Evolutionary conservation across 192 early-diverging fungal species (phyloP).

Genomic region (Neocallimastix lanati): DNA sequence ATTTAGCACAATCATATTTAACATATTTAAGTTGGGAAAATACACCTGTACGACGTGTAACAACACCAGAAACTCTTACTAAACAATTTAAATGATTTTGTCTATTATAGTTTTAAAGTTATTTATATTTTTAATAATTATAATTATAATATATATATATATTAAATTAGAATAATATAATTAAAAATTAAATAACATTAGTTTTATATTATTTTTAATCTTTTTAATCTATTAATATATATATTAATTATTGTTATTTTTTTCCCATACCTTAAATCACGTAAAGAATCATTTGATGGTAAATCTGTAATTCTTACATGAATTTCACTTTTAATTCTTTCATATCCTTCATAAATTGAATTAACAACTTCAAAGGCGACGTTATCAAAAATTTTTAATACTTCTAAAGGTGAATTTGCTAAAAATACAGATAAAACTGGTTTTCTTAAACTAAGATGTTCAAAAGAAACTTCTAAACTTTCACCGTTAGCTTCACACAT

Average conservation of each 20-base stretch:
- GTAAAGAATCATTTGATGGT: slow-evolving; percentile 61
- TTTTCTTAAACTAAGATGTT: slow-evolving; percentile 59
- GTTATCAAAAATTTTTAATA: slow-evolving; percentile 78
- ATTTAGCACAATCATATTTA: slow-evolving; percentile 89
- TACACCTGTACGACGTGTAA: slow-evolving; percentile 80
- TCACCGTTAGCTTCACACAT: slow-evolving; percentile 77
- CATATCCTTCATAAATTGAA: slow-evolving; percentile 77
- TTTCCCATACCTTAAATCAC: slow-evolving; percentile 45
- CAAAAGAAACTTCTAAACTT: slow-evolving; percentile 71
- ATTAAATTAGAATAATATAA: too few relatives aligned
- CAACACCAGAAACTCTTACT: slow-evolving; percentile 77
- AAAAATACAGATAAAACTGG: slow-evolving; percentile 76
- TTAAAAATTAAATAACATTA: too few relatives aligned
- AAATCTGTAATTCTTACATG: slow-evolving; percentile 85
- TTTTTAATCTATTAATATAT: too few relatives aligned
- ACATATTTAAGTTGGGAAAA: slow-evolving; percentile 96
- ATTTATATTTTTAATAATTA: too few relatives aligned
- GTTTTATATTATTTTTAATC: too few relatives aligned
- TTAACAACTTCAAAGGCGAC: slow-evolving; percentile 82
- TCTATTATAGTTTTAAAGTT: too few relatives aligned
- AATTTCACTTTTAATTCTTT: slow-evolving; percentile 74
- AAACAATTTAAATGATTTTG: slow-evolving; percentile 82
- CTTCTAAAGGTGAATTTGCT: slow-evolving; percentile 69
- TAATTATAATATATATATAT: too few relatives aligned
- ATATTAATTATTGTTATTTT: too few relatives aligned